Conservation (phyloP, 192 early-diverging fungal genomes). For the Coemansia sp. region DNA sequence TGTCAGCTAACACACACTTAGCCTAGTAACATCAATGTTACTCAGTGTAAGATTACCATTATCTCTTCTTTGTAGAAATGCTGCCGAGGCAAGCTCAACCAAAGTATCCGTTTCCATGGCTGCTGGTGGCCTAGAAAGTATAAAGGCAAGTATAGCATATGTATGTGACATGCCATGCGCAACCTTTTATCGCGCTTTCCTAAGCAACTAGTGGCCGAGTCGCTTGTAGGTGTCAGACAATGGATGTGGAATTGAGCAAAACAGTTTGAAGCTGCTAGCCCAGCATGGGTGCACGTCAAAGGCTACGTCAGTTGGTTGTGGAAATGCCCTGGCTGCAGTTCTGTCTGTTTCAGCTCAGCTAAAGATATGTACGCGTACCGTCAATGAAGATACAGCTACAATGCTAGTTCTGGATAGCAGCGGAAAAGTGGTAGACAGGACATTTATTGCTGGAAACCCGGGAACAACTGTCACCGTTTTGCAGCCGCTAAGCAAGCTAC, state of each 20-base stretch:
- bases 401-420: conserved; percentile 19
- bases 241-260: conserved; percentile 19
- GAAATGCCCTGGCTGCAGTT: conserved; percentile 35
- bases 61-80: conserved; percentile 14
- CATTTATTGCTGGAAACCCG: conserved; percentile 16
- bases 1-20: no score
- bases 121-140: conserved; percentile 23
- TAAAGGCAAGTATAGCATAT: conserved; percentile 20
- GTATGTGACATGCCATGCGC: neutral
- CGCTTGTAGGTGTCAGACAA: conserved; percentile 31
- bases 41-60: neutral
- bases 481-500: conserved; percentile 34
- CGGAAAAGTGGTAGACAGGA: neutral
- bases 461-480: conserved; percentile 35
- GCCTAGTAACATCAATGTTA: neutral
- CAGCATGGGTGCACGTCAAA: conserved; percentile 35
- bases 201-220: neutral
- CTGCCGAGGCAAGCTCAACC: conserved; percentile 20
- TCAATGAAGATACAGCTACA: conserved; percentile 9
- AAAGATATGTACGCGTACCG: conserved; percentile 29
- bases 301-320: neutral
- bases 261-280: conserved; percentile 15
- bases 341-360: conserved; percentile 20
- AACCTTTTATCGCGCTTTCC: neutral
- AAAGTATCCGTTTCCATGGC: conserved; percentile 20